Evolutionary conservation across 1,139 yeast species (phyloP), one percentile per base, ranked within the genome.

Genomic region (Pichia sp.): DNA sequence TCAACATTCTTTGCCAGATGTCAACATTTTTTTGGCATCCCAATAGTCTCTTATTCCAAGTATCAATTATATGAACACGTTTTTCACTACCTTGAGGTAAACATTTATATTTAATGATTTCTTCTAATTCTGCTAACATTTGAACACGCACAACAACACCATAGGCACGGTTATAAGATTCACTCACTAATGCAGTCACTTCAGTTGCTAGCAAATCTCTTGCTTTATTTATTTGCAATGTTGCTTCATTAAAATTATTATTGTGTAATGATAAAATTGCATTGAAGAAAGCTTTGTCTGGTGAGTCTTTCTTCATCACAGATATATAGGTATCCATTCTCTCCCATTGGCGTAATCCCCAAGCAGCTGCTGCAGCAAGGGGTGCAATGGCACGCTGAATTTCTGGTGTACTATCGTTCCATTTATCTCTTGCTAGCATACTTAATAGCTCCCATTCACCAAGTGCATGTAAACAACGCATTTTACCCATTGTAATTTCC

Each of bases 281-380:
- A 59, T 87, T 84, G 71, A 90, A 92, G 62, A 92, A 94, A 1
- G 96, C 94, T 48, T 89, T 80, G 59, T 94, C 97, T 0, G 97
- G 96, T 4, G 96, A 86, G 53, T 87, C 96, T 1, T 79, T 69
- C 54, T 87, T 87, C 95, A 94, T 87, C 0, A 86, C 96, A 50
- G 79, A 72, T 47, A 90, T 89, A 58, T 90, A 94, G 9, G 85
- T 76, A 59, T 87, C 97, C 92, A 94, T 90, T 57, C 87, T 74
- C 57, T 89, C 97, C 98, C 98, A 94, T 61, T 87, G 94, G 2
- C 92, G 92, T 40, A 92, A 70, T n/a, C 97, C 97, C 98, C 98
- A 92, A 1, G 97, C 87, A 0, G 98, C 97, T 3, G 97, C 97
- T 0, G 97, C 98, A 0, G 98, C 98, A 45, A 94, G 68, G 1